Evolutionary conservation across 2,329 filamentous ascomycete genomes (phyloP).

Genomic region (Stagonosporopsis rhizophila): DNA sequence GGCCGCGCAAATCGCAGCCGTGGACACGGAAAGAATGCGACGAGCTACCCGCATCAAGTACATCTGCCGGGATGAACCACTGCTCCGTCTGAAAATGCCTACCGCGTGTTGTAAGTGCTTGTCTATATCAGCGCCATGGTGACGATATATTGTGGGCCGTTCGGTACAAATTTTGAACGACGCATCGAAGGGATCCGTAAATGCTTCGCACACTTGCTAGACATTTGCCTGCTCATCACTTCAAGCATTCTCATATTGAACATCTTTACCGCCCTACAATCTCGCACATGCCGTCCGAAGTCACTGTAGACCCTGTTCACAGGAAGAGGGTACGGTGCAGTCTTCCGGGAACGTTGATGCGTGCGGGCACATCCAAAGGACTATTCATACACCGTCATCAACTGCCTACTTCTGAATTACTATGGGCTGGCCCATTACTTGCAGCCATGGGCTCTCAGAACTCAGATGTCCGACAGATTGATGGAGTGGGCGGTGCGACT

Average conservation of each 20-base stretch:
- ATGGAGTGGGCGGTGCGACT: conserved; percentile 73
- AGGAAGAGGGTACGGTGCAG: conserved; percentile 23
- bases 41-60: neutral
- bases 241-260: neutral
- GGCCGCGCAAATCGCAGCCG: neutral
- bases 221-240: neutral
- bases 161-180: neutral
- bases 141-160: neutral
- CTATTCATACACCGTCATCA: conserved; percentile 54
- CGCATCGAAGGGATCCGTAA: neutral
- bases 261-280: neutral
- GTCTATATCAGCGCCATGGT: conserved; percentile 3
- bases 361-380: conserved; percentile 51
- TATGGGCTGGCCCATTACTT: conserved; percentile 63
- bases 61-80: neutral
- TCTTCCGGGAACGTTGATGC: conserved; percentile 49
- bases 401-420: conserved; percentile 57
- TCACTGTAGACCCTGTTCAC: neutral
- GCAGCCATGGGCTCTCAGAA: conserved; percentile 70
- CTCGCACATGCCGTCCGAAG: neutral
- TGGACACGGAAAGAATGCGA: neutral
- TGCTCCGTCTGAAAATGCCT: neutral
- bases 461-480: conserved; percentile 70
- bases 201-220: conserved; percentile 1
- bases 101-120: neutral